A percentile compares a stretch with the other conserved stretches of the same genome.
Conservation (phyloP, 202 grass and related monocot species). For the Brachypodium distachyon region DNA sequence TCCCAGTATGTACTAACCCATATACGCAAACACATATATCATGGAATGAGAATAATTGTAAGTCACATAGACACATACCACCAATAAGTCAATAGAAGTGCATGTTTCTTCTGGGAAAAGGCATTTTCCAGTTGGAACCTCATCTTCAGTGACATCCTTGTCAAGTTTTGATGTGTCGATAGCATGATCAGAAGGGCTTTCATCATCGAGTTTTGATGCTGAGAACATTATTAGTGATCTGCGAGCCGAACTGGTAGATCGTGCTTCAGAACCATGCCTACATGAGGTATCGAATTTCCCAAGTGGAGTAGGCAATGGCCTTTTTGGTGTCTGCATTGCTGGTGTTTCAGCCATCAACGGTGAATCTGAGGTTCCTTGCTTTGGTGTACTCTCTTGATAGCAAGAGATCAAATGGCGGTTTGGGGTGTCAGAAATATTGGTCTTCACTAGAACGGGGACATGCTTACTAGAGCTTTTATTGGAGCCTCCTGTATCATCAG, state of each 20-base stretch:
- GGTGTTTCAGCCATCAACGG: slow-evolving; percentile 41
- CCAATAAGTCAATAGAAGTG: background rate
- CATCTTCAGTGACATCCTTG: slow-evolving; percentile 1
- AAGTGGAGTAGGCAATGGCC: slow-evolving; percentile 47
- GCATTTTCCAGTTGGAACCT: slow-evolving; percentile 15
- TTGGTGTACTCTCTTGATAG: slow-evolving; percentile 49
- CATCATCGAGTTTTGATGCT: slow-evolving; percentile 35
- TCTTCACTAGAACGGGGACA: background rate
- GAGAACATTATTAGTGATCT: slow-evolving; percentile 58
- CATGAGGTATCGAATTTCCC: slow-evolving; percentile 34
- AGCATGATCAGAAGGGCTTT: slow-evolving; percentile 15
- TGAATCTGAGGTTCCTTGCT: slow-evolving; percentile 29
- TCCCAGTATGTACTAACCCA: background rate
- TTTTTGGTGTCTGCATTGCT: slow-evolving; percentile 59
- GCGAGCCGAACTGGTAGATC: slow-evolving; percentile 58
- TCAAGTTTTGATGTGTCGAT: slow-evolving; percentile 7
- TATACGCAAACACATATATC: background rate
- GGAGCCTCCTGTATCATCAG: slow-evolving; percentile 9
- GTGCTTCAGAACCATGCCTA: slow-evolving; percentile 42
- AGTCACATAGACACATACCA: slow-evolving; percentile 32
- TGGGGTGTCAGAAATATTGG: slow-evolving; percentile 27
- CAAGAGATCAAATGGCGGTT: slow-evolving; percentile 8
- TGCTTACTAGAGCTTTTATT: slow-evolving; percentile 18
- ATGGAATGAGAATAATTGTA: background rate
- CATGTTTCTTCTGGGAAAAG: slow-evolving; percentile 34